phyloP scores from a whole-genome alignment of 306 rosid genomes.

The Vigna trinervia region DNA sequence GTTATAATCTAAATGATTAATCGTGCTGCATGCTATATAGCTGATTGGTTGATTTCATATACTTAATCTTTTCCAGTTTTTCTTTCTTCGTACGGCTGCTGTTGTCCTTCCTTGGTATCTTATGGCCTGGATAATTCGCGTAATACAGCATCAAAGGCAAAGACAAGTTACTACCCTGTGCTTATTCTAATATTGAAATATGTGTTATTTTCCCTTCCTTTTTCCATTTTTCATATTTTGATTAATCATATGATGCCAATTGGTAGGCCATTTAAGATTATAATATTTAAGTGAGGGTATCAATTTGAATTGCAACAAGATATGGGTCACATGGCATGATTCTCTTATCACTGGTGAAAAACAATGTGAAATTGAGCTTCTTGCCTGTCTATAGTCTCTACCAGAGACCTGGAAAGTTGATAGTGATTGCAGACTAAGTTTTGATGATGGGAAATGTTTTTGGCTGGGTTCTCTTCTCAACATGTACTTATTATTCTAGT shows the following conservation, averaged over 20 bases:
- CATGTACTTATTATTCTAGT: constrained; percentile 3
- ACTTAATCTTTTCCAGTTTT: constrained; percentile 51
- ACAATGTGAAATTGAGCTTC: constrained; percentile 22
- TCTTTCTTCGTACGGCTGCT: constrained; percentile 69
- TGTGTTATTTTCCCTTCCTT: constrained; percentile 2
- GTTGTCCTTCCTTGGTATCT: constrained; percentile 68
- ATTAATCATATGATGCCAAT: constrained; percentile 29
- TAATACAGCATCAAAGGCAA: constrained; percentile 64
- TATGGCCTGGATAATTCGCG: constrained; percentile 66
- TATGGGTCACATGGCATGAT: constrained; percentile 5
- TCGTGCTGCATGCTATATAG: not conserved
- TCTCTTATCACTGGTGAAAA: not conserved
- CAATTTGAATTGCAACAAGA: not conserved
- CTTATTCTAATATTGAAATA: constrained; percentile 33
- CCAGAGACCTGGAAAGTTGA: constrained; percentile 12
- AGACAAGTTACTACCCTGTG: constrained; percentile 60
- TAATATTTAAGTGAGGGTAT: not conserved
- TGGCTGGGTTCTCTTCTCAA: constrained; percentile 1
- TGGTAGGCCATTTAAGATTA: constrained; percentile 10
- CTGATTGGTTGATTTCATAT: constrained; percentile 6
- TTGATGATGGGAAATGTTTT: not conserved
- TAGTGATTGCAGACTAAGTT: constrained; percentile 25
- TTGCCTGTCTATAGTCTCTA: not conserved
- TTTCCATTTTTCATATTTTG: constrained; percentile 17
- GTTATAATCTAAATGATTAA: constrained; percentile 30